phyloP scores from a whole-genome alignment of 2,329 filamentous ascomycete genomes.

The Chalaropsis ovoidea region DNA sequence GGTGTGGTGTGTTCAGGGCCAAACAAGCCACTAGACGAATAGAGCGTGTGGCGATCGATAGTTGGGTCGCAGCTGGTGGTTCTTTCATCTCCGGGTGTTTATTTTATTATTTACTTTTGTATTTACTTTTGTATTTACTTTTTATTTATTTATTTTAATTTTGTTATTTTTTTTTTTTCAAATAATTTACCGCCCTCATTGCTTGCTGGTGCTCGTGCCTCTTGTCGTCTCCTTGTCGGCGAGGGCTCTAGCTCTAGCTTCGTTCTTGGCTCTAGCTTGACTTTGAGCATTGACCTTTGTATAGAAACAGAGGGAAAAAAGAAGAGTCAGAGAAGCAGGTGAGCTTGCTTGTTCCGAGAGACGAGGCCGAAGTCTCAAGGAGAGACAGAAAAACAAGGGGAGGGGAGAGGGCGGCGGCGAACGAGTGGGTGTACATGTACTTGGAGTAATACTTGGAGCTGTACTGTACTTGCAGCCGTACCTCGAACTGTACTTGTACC shows the following conservation, averaged over 20 bases:
- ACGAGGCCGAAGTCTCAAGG: not conserved
- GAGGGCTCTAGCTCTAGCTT: not conserved
- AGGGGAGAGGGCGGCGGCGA: not conserved
- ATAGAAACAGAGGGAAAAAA: not conserved
- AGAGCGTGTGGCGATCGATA: not conserved
- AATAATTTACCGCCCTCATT: not conserved
- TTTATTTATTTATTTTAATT: too few relatives aligned
- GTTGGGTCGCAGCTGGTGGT: too few relatives aligned
- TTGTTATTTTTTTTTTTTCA: too few relatives aligned
- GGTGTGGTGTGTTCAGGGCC: not conserved
- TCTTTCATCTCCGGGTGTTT: not conserved
- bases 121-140: not conserved
- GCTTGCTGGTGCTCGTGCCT: conserved; percentile 2
- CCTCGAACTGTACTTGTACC: too few relatives aligned
- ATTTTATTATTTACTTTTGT: not conserved
- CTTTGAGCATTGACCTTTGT: conserved; percentile 5
- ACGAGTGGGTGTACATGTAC: not conserved
- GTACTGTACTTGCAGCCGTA: too few relatives aligned
- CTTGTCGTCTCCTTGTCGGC: not conserved
- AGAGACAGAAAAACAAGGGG: not conserved
- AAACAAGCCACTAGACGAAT: not conserved
- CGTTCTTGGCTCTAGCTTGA: not conserved
- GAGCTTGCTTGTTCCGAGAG: too few relatives aligned
- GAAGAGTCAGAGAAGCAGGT: not conserved
- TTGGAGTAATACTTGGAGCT: too few relatives aligned